Evolutionary conservation across 129 eudicot species (phyloP).

Genomic region (Pittosporum tobira): DNA sequence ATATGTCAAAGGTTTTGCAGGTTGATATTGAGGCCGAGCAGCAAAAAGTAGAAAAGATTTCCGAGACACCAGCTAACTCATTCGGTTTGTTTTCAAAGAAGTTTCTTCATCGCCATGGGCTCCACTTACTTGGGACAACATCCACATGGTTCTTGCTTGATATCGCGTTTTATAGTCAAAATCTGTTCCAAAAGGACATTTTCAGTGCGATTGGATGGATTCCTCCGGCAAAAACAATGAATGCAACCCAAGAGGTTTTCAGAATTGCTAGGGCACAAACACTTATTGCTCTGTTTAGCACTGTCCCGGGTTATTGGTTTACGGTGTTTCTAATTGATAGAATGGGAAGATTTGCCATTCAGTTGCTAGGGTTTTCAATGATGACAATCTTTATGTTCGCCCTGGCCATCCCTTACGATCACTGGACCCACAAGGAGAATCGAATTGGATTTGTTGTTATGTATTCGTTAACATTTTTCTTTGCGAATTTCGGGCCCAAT

Average conservation of each 20-base stretch:
- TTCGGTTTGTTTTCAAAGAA: slow-evolving; percentile 49
- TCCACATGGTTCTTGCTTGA: slow-evolving; percentile 62
- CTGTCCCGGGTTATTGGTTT: slow-evolving; percentile 72
- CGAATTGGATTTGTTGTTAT: slow-evolving; percentile 52
- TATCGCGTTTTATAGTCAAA: too few species aligned
- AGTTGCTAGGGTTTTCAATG: slow-evolving; percentile 48
- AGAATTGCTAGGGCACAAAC: slow-evolving; percentile 58
- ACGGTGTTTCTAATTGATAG: slow-evolving; percentile 48
- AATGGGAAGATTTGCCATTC: too few species aligned
- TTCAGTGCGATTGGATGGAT: slow-evolving; percentile 41
- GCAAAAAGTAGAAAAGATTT: slow-evolving; percentile 12
- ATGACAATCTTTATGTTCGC: slow-evolving; percentile 65
- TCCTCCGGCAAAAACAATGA: too few species aligned
- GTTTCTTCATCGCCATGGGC: slow-evolving; percentile 47
- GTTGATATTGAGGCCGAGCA: slow-evolving; percentile 42
- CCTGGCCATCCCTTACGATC: slow-evolving; percentile 46
- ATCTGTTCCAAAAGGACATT: slow-evolving; percentile 63
- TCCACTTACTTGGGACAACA: slow-evolving; percentile 53
- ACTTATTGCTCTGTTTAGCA: slow-evolving; percentile 52
- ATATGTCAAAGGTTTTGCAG: slow-evolving; percentile 50
- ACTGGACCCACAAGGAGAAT: slow-evolving; percentile 40
- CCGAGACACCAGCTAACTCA: background rate
- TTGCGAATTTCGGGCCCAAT: slow-evolving; percentile 64
- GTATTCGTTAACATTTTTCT: slow-evolving; percentile 65
- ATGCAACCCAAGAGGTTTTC: slow-evolving; percentile 46